Evolutionary conservation across 2,329 filamentous ascomycete genomes (phyloP).

Genomic region (Fusarium coicis): DNA sequence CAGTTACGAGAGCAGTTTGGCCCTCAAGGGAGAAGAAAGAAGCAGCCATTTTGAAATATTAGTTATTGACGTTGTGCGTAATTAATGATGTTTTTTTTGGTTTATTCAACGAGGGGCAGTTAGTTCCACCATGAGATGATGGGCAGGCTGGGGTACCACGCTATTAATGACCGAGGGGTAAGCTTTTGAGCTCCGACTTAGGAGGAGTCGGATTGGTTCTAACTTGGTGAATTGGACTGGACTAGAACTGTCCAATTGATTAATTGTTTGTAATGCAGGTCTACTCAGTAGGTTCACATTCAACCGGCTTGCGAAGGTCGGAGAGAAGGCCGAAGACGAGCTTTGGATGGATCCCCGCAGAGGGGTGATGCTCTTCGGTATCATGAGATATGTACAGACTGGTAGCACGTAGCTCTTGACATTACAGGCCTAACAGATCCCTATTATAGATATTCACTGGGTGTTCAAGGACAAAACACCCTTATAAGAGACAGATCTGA

Average conservation of each 20-base stretch:
- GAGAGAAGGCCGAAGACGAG: slow-evolving; percentile 31
- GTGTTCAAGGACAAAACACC: fast-evolving
- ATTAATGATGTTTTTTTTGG: neutral
- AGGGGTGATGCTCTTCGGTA: neutral
- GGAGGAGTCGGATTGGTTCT: neutral
- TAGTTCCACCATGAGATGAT: neutral
- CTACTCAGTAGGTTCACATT: neutral
- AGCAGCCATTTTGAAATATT: slow-evolving; percentile 47
- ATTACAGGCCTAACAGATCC: neutral
- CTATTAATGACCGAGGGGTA: slow-evolving; percentile 13
- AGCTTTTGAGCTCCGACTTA: neutral
- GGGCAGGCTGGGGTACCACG: slow-evolving; percentile 7
- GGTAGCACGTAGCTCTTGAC: neutral
- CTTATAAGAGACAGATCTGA: neutral
- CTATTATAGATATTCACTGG: fast-evolving
- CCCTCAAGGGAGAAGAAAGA: slow-evolving; percentile 64
- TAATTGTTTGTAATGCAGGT: neutral
- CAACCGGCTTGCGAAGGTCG: slow-evolving; percentile 9
- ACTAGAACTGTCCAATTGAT: neutral
- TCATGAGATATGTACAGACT: neutral
- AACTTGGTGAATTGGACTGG: neutral
- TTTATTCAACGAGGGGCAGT: slow-evolving; percentile 16
- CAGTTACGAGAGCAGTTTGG: slow-evolving; percentile 68
- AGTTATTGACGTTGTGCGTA: neutral
- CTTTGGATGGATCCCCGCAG: slow-evolving; percentile 4